phyloP scores from a whole-genome alignment of 805 yeast genomes.

The Alloascoidea africana region DNA sequence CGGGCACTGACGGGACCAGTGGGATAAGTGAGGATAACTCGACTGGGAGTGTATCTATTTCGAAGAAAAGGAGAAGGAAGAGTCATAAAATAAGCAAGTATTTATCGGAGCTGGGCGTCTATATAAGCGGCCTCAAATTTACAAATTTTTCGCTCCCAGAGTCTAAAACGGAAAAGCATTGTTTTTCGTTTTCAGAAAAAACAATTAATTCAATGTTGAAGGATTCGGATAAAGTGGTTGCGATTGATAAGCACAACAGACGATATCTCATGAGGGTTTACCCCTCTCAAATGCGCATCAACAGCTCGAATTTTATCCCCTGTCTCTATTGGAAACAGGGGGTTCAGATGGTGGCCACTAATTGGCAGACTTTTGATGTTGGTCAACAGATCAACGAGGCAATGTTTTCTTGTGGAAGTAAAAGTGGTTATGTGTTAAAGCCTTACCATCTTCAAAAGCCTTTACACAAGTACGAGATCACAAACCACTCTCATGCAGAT shows the following conservation, averaged over 20 bases:
- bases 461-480: background rate
- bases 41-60: background rate
- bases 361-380: conserved; percentile 86
- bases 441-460: conserved; percentile 29
- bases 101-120: conserved; percentile 51
- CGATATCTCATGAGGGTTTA: conserved; percentile 68
- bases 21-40: conserved; percentile 23
- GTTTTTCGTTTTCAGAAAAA: conserved; percentile 79
- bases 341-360: conserved; percentile 88
- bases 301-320: conserved; percentile 74
- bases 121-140: conserved; percentile 62
- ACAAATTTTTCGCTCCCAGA: conserved; percentile 76
- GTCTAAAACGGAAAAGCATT: conserved; percentile 65
- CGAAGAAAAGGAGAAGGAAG: conserved; percentile 6
- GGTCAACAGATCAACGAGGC: conserved; percentile 87
- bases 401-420: conserved; percentile 45
- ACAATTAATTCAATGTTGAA: conserved; percentile 45
- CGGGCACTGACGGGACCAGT: conserved; percentile 11
- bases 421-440: conserved; percentile 67
- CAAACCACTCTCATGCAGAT: conserved; percentile 3
- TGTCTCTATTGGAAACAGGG: conserved; percentile 72
- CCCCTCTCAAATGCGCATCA: conserved; percentile 67
- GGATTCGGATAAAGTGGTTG: conserved; percentile 36
- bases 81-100: conserved; percentile 16
- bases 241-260: conserved; percentile 65